phyloP scores from a whole-genome alignment of 108 stramenopile species.

The Nitzschia palea region DNA sequence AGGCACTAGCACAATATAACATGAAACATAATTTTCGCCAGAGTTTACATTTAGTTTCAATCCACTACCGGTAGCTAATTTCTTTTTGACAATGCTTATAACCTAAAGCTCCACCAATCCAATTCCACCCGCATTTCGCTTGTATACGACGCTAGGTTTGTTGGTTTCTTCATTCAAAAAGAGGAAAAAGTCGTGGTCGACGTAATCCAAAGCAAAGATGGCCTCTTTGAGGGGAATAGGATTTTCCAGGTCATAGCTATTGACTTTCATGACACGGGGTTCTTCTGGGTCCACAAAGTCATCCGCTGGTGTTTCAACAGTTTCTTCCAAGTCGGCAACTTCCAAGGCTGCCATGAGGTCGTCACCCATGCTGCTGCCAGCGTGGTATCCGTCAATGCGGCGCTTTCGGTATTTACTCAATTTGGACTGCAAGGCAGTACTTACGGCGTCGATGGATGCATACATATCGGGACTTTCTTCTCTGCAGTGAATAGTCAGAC shows the following conservation, averaged over 20 bases:
- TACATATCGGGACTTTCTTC: slow-evolving; percentile 84
- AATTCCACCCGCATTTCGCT: slow-evolving; percentile 88
- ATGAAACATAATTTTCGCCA: too few species aligned
- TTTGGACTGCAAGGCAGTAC: slow-evolving; percentile 67
- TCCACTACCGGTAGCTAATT: too few species aligned
- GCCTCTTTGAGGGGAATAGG: slow-evolving; percentile 84
- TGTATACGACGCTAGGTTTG: slow-evolving; percentile 86
- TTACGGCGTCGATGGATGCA: slow-evolving; percentile 71
- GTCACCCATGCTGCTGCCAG: slow-evolving; percentile 76
- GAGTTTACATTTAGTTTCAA: too few species aligned
- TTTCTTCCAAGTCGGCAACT: slow-evolving; percentile 32
- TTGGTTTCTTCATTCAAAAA: slow-evolving; percentile 81
- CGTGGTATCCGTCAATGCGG: slow-evolving; percentile 76
- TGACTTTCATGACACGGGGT: slow-evolving; percentile 74
- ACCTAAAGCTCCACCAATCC: slow-evolving; percentile 80
- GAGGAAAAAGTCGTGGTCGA: slow-evolving; percentile 93
- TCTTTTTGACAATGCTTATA: too few species aligned
- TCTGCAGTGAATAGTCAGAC: slow-evolving; percentile 74
- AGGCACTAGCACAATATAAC: too few species aligned
- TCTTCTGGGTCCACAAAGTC: slow-evolving; percentile 71
- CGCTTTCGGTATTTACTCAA: slow-evolving; percentile 86
- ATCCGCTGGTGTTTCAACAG: slow-evolving; percentile 32
- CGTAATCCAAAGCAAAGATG: slow-evolving; percentile 87
- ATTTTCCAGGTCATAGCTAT: slow-evolving; percentile 77
- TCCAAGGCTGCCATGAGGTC: slow-evolving; percentile 75